Evolutionary conservation across 1,284 basidiomycete species (phyloP), one percentile per base, ranked within the genome.

Genomic region (Takashimella tepidaria): DNA sequence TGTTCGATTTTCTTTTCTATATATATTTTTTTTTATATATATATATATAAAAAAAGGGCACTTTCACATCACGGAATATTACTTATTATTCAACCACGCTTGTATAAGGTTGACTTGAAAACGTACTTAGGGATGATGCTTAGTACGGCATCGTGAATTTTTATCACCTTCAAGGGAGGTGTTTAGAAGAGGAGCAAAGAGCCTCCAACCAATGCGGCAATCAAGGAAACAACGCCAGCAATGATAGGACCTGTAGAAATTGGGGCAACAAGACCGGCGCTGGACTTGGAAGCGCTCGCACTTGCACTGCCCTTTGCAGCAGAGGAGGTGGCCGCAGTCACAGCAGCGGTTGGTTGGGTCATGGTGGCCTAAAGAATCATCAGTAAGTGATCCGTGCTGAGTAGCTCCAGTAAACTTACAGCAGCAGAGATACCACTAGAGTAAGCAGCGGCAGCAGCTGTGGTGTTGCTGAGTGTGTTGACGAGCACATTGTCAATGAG

Each of bases 401-500:
- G 31, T 37, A 37, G 31, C 8, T 37, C 16, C 16, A 37, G 31
- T 8, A 19, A 11, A 57, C 53, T 51, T 42, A 60, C 61, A 25
- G 67, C 67, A 31, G 58, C 65, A 13, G 59, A 59, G 20, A 58
- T 59, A 48, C 55, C 62, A 19, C 64, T 64, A 3, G 60, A 58
- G 67, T 70, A 85, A 79, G 85, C 85, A 54, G 81, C 80, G 40
- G 71, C 78, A 1, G 86, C 86, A 1, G 80, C 82, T 3, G 62
- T 60, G 2, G 78, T 50, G 70, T 88, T 76, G 13, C 66, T 68
- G 13, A 76, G 67, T 3, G 79, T 78, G 71, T 86, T 81, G 47
- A 83, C 55, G 45, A 89, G 77, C 11, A 88, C 83, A 2, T 70
- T 61, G 68, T 88, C 81, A 58, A 89, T 82, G 48, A 86, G 24